Percentiles rank a stretch among this genome's conserved stretches.
phyloP scores from a whole-genome alignment of 495 filamentous ascomycete species.

The Podospora tetraspora region DNA sequence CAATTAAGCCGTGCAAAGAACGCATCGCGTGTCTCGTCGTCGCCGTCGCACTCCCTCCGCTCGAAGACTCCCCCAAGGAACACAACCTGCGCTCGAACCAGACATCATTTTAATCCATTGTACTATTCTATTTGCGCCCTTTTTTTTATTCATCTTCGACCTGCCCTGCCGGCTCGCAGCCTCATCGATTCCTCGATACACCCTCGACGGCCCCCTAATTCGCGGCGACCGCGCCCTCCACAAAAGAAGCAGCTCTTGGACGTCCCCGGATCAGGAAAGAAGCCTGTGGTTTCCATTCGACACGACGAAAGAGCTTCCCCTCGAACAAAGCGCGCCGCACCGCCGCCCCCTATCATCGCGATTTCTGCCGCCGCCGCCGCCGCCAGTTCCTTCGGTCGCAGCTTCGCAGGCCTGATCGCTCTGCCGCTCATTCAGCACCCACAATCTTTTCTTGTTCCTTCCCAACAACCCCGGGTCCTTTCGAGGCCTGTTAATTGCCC shows the following conservation, averaged over 20 bases:
- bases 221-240: background rate
- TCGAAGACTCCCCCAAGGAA: constrained; percentile 24
- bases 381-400: constrained; percentile 15
- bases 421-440: constrained; percentile 31
- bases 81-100: constrained; percentile 17
- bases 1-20: no score
- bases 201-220: constrained; percentile 5
- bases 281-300: constrained; percentile 11
- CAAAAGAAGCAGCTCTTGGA: constrained; percentile 2
- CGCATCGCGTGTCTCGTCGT: constrained; percentile 13
- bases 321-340: constrained; percentile 12
- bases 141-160: constrained; percentile 20
- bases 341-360: constrained; percentile 11
- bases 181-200: constrained; percentile 3
- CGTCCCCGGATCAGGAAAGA: constrained; percentile 12
- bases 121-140: constrained; percentile 35
- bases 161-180: constrained; percentile 6
- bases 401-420: constrained; percentile 19
- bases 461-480: constrained; percentile 5
- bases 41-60: constrained; percentile 29
- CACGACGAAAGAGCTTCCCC: constrained; percentile 4
- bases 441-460: constrained; percentile 21
- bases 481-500: constrained; percentile 23
- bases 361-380: constrained; percentile 6
- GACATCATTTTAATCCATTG: constrained; percentile 32